Base-by-base conservation (phyloP, 2,329 filamentous ascomycete species). In the Pyrenochaeta sp. region DNA sequence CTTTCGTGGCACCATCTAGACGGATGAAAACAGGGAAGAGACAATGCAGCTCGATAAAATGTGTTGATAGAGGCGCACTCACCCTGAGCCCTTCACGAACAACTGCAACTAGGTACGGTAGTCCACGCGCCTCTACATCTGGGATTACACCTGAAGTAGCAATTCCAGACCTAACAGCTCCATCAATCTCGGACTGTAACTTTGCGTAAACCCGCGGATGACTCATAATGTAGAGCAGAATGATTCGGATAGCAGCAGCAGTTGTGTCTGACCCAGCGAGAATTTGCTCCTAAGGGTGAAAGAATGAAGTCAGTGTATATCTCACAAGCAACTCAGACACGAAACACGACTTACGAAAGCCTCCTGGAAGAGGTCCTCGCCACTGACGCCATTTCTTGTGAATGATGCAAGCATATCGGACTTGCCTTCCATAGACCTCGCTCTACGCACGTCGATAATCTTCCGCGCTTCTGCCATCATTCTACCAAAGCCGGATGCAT, bases 201-300 rank as follows among this genome's bases (percentile, higher is more conserved):
- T 73, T 81, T 3, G 62, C 54, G 55, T 82, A 79, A 0, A 85
- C 79, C 1, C 75, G 76, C 0, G 83, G 82, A 25, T 79, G 82
- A n/a, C 80, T 84, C 24, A 83, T 79, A 54, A 88, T 69, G 66
- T 84, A 80, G 24, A 87, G 78, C 53, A 88, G 61, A 1, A 81
- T 85, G 37, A 81, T 77, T 2, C 86, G 81, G 9, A 88, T 80
- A 1, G 81, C 81, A 0, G 83, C 85, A 0, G 86, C 84, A 0
- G 85, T 86, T 0, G 84, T 87, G 58, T 88, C 86, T 0, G 84
- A 84, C 3, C 86, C 86, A 4, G 85, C 85, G 5, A 85, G 76
- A 40, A 83, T 82, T 56, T 82, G 79, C 12, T 80, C 68, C 40
- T 44, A 15, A 12, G 15, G 9, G 22, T 44, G 25, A 12, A 12